Evolutionary conservation across 2,329 filamentous ascomycete species (phyloP), one percentile per base, ranked within the genome.

Genomic region (Paecilomyces fulvus): DNA sequence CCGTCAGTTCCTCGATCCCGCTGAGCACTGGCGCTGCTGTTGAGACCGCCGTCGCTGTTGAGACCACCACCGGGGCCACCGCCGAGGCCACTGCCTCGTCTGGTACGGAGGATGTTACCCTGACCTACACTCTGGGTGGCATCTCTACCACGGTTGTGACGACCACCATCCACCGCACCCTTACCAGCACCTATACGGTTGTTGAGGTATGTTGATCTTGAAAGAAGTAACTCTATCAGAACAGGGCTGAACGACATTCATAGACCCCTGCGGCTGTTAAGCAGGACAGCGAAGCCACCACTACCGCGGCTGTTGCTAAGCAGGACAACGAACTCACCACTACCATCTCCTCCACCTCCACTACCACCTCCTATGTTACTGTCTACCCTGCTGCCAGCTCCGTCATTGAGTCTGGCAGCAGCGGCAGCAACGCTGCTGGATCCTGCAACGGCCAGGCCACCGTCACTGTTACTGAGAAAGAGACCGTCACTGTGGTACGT

Each of bases 61-160:
- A 21, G 21, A 3, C 21, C 21, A 21, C 21, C 21, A 21, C 21
- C 21, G 37, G 52, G 50, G 57, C 61, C 2, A 54, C 53, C 52
- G 52, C 57, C 20, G 49, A 43, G 37, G 37, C 46, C 12, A 30
- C 51, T n/a, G 51, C 57, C 30, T 54, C 59, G 31, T 55, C 31
- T 57, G 52, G 62, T 51, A 63, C 63, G 25, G 57, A 61, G 30
- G 67, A 67, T 56, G 49, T 71, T 57, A 70, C 67, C 30, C 43
- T 75, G 48, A 74, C 73, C 51, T 75, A 75, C 67, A 75, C 73
- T n/a, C 54, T 72, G 30, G 70, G 69, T 49, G 72, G 72, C 46
- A 64, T 64, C 21, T 67, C 69, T 4, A 68, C 66, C 51, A 66
- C 64, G 28, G 66, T 74, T 30, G 63, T 75, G 17, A 75, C 72